Evolutionary conservation across 768 basidiomycete genomes (phyloP).

Genomic region (Ephemerocybe angulata): DNA sequence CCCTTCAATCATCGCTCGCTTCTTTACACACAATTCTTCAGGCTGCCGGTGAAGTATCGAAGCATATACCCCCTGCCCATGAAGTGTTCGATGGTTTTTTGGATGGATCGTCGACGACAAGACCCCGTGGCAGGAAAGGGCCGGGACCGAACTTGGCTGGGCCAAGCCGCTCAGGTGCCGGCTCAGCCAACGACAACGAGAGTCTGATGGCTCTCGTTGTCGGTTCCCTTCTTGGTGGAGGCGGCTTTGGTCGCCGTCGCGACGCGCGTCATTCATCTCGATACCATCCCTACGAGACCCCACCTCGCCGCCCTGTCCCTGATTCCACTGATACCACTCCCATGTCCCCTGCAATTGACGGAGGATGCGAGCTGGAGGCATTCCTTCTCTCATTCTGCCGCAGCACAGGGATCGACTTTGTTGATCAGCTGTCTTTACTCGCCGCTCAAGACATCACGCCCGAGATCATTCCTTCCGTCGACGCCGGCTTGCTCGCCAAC

Average conservation of each 20-base stretch:
- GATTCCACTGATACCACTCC: background rate
- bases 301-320: no score
- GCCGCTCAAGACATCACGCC: background rate
- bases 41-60: constrained; percentile 16
- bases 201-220: no score
- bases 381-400: background rate
- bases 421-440: background rate
- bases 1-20: background rate
- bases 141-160: background rate
- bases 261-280: no score
- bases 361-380: background rate
- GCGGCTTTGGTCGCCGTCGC: no score
- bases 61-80: constrained; percentile 13
- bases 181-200: background rate
- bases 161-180: background rate
- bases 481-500: background rate
- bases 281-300: no score
- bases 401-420: background rate
- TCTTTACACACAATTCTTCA: background rate
- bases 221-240: no score
- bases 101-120: background rate
- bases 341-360: background rate
- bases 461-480: background rate
- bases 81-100: constrained; percentile 14
- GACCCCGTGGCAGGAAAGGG: background rate